Evolutionary conservation across 2,329 filamentous ascomycete genomes (phyloP).

Genomic region (Aspergillus tamarii): DNA sequence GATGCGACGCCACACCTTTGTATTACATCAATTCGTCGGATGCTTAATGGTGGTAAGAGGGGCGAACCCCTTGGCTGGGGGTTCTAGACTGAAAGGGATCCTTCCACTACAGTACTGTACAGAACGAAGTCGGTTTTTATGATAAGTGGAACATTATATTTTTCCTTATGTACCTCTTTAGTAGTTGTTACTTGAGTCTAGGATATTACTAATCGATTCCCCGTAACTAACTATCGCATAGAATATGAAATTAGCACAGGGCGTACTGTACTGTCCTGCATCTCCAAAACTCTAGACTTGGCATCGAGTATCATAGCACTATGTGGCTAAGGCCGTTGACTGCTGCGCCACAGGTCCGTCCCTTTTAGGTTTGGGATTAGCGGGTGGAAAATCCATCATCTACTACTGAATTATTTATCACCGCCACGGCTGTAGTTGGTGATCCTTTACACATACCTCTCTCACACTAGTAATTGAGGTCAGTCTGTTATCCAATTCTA

Average conservation of each 20-base stretch:
- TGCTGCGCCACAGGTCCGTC: conserved; percentile 8
- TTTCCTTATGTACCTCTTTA: neutral
- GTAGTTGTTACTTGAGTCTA: neutral
- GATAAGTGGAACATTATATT: neutral
- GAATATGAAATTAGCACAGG: neutral
- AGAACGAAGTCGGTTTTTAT: neutral
- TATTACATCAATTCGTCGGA: conserved; percentile 5
- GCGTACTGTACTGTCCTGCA: neutral
- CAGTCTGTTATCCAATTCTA: no score
- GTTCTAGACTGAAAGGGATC: neutral
- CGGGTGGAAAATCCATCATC: conserved; percentile 18
- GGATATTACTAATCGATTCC: neutral
- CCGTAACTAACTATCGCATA: neutral
- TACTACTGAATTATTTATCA: conserved; percentile 4
- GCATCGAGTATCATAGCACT: neutral
- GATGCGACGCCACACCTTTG: conserved; percentile 6
- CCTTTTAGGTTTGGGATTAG: conserved; percentile 16
- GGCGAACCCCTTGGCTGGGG: neutral
- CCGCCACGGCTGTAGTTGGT: neutral
- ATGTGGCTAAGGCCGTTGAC: neutral
- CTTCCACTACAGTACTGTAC: neutral
- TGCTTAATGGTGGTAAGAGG: neutral
- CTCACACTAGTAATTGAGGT: neutral
- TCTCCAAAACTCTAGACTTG: neutral
- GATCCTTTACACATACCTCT: neutral